phyloP scores from a whole-genome alignment of 83 land plant genomes.

The Larix sibirica region DNA sequence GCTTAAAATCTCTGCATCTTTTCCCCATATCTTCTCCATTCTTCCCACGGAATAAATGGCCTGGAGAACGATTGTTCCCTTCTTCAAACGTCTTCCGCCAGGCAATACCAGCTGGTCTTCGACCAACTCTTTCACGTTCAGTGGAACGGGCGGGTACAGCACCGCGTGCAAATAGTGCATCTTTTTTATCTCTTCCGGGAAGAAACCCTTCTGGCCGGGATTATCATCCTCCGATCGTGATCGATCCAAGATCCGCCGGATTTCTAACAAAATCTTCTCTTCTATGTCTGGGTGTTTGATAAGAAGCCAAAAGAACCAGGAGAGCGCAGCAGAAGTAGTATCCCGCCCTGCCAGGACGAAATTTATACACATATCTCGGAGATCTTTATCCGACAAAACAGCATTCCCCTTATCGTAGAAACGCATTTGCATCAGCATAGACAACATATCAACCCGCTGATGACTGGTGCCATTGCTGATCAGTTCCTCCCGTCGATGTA shows the following conservation, averaged over 20 bases:
- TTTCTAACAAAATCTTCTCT: background rate
- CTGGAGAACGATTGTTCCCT: background rate
- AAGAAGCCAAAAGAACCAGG: constrained; percentile 26
- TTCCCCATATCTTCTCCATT: constrained; percentile 8
- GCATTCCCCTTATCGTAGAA: too few species aligned
- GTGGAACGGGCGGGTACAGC: constrained; percentile 4
- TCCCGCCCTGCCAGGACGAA: constrained; percentile 23
- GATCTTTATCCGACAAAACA: background rate
- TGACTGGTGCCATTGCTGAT: background rate
- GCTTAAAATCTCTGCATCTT: background rate
- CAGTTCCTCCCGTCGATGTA: background rate
- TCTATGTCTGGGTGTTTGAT: constrained; percentile 11
- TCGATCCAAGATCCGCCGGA: background rate
- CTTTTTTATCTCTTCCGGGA: background rate
- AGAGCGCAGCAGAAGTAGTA: constrained; percentile 11
- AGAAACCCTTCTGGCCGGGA: background rate
- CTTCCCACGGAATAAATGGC: background rate
- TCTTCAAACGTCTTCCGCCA: background rate
- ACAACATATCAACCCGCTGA: background rate
- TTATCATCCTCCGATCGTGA: too few species aligned
- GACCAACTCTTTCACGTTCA: background rate
- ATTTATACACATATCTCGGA: constrained; percentile 19
- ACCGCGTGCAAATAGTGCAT: constrained; percentile 11
- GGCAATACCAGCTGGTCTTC: background rate
- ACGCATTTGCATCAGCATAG: background rate